Evolutionary conservation across 768 basidiomycete species (phyloP).

Genomic region (Leucogyrophana mollusca): DNA sequence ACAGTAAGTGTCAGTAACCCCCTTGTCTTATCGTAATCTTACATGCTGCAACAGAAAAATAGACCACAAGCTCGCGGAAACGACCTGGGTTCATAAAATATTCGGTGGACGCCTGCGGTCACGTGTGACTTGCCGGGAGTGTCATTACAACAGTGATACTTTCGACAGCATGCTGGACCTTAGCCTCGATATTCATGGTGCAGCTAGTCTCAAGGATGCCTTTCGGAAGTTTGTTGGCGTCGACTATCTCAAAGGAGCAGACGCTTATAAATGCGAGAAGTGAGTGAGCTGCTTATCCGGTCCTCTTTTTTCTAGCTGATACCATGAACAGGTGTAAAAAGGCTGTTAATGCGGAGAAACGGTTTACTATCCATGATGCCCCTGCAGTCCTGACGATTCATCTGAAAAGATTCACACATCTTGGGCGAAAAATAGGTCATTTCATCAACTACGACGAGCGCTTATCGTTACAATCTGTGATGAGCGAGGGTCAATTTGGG

Average conservation of each 20-base stretch:
- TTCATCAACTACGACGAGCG: slow-evolving; percentile 75
- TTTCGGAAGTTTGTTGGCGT: slow-evolving; percentile 77
- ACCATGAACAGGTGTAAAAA: slow-evolving; percentile 75
- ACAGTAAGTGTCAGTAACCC: slow-evolving; percentile 48
- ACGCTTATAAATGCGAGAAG: slow-evolving; percentile 99
- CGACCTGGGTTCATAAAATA: slow-evolving; percentile 91
- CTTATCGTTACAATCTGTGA: slow-evolving; percentile 69
- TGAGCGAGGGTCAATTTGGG: slow-evolving; percentile 79
- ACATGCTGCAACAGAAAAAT: slow-evolving; percentile 51
- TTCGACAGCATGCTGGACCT: slow-evolving; percentile 95
- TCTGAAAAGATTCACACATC: slow-evolving; percentile 90
- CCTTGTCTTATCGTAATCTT: slow-evolving; percentile 3
- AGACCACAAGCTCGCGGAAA: slow-evolving; percentile 70
- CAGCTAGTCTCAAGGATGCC: slow-evolving; percentile 63
- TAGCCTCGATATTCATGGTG: slow-evolving; percentile 81
- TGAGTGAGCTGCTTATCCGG: slow-evolving; percentile 39
- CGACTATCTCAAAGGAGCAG: slow-evolving; percentile 82
- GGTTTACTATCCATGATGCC: slow-evolving; percentile 84
- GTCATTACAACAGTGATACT: slow-evolving; percentile 89
- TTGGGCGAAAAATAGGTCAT: slow-evolving; percentile 84
- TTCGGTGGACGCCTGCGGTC: slow-evolving; percentile 94
- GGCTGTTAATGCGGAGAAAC: slow-evolving; percentile 86
- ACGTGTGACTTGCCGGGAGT: slow-evolving; percentile 81
- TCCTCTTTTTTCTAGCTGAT: slow-evolving; percentile 7
- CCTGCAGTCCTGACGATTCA: slow-evolving; percentile 90